Evolutionary conservation across 1,284 basidiomycete species (phyloP).

Genomic region (Sphagnurus paluster): DNA sequence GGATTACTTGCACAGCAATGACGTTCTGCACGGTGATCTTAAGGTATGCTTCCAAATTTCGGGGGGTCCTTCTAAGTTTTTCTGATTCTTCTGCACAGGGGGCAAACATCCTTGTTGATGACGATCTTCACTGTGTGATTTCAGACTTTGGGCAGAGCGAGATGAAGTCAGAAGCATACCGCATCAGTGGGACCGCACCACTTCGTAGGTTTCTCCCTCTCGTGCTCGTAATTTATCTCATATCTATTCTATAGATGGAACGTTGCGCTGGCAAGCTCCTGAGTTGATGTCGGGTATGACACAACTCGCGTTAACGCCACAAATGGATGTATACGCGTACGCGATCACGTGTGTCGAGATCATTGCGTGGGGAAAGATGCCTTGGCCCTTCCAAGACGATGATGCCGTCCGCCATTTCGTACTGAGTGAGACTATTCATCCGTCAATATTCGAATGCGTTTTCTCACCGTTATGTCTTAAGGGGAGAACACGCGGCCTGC

Average conservation of each 20-base stretch:
- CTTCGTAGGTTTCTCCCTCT: conserved; percentile 47
- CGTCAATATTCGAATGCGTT: neutral
- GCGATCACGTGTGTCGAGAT: conserved; percentile 73
- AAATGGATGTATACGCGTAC: conserved; percentile 74
- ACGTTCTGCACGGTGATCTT: conserved; percentile 72
- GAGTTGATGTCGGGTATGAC: conserved; percentile 60
- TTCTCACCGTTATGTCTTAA: conserved; percentile 25
- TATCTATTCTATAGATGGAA: conserved; percentile 43
- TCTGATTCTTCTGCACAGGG: conserved; percentile 41
- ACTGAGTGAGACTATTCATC: conserved; percentile 52
- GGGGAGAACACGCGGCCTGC: conserved; percentile 57
- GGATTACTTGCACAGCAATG: conserved; percentile 67
- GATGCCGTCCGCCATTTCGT: conserved; percentile 59
- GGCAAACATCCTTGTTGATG: conserved; percentile 73
- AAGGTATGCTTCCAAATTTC: conserved; percentile 43
- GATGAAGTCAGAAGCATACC: conserved; percentile 69
- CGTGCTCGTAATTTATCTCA: conserved; percentile 1
- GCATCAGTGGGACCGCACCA: conserved; percentile 51
- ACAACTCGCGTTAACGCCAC: conserved; percentile 44
- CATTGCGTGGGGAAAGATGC: conserved; percentile 59
- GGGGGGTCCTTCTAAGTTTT: conserved; percentile 1
- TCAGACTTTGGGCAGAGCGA: conserved; percentile 80
- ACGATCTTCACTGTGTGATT: conserved; percentile 64
- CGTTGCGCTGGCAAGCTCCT: conserved; percentile 72
- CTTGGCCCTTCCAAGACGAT: conserved; percentile 63